These are phyloP conservation scores for Simmondsia chinensis DNA, from an alignment of 148 eudicot species.

Conservation along the genomic window DNA sequence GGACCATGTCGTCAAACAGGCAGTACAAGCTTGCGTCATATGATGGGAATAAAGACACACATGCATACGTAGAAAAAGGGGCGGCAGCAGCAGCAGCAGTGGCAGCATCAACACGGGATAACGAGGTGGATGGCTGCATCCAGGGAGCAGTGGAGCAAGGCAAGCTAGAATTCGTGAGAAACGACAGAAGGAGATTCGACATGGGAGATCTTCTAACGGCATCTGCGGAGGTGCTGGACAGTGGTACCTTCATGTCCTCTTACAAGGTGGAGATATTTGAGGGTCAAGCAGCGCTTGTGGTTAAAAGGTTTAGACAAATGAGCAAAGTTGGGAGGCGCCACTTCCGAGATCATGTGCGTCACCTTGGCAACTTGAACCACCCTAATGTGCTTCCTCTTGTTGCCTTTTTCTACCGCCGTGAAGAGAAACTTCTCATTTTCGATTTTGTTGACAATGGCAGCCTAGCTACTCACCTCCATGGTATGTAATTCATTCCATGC, in stretches of 20 bases:
- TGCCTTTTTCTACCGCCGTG: conserved; percentile 67
- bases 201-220: conserved; percentile 69
- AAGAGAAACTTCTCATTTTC: conserved; percentile 65
- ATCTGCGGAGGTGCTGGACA: conserved; percentile 79
- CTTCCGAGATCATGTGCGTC: conserved; percentile 53
- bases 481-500: conserved; percentile 13
- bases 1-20: too few species aligned
- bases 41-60: conserved; percentile 8
- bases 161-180: conserved; percentile 52
- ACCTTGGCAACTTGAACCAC: conserved; percentile 57
- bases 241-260: conserved; percentile 72
- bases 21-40: conserved; percentile 9
- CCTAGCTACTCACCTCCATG: conserved; percentile 68
- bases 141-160: conserved; percentile 20
- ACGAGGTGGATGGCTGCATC: conserved; percentile 4
- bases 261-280: conserved; percentile 65
- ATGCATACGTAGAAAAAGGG: conserved; percentile 1
- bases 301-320: conserved; percentile 82
- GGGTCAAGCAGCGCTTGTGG: conserved; percentile 54
- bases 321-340: conserved; percentile 43
- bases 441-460: conserved; percentile 41
- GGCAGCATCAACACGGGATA: background rate
- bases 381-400: conserved; percentile 53
- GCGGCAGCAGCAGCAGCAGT: too few species aligned
- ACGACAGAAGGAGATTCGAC: conserved; percentile 57